Base-by-base conservation (phyloP, 208 protist species). In the Trypanosoma theileri region DNA sequence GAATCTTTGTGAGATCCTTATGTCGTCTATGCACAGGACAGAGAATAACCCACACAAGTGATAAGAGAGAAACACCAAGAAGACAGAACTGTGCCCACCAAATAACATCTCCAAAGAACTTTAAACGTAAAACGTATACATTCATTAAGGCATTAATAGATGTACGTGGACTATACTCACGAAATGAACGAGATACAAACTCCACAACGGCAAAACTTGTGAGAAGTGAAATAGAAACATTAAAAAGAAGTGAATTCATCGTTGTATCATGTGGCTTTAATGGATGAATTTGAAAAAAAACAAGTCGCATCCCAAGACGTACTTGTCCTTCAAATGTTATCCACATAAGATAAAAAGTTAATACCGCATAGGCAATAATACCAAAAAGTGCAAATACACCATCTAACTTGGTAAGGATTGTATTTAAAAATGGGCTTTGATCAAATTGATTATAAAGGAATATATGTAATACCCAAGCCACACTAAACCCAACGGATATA, bases 231-330 rank as follows among this genome's bases (percentile, higher is more conserved):
- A 96, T 44, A 44, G 66, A 66, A 16, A 80, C 61, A 61, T 96
- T 96, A 76, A 96, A 95, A 0, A 96, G 41, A 41, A 96, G 80
- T 42, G 88, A 86, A 71, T 94, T 96, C 71, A 96, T 87, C 61
- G 93, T 75, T 19, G 91, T 96, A 26, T 73, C 84, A 42, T 84
- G 82, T 31, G 88, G 55, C 21, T 75, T 68, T 54, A 87, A 65
- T 44, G 79, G 79, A 59, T 84, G 75, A 58, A 84, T 83, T 48
- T 79, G 74, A 40, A 86, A 75, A 56, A 79, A 77, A 16, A 77
- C 50, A 52, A 83, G 26, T 17, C 71, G 65, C 48, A 80, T 73
- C 4, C 88, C 89, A 51, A 94, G 48, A 64, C 91, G 91, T 21
- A 94, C 73, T 56, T 83, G 85, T 22, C 89, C 89, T 58, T 92